Conservation (phyloP, 352 stramenopile species). For the Phytophthora parvispora region DNA sequence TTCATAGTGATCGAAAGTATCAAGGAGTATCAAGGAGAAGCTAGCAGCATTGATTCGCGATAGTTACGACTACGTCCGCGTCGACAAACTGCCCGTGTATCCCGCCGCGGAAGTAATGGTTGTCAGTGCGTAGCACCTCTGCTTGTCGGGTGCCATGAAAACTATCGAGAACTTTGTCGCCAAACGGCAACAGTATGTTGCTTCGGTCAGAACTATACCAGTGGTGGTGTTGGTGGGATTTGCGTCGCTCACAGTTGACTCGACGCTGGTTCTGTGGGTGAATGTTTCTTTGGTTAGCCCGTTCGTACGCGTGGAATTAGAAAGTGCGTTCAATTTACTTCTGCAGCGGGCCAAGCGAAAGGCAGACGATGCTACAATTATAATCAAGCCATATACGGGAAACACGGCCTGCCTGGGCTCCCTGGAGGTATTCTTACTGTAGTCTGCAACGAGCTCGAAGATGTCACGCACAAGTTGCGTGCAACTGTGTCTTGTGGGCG, state of each 20-base stretch:
- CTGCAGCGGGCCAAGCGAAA: background rate
- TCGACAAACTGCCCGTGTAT: background rate
- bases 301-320: constrained; percentile 1
- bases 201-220: background rate
- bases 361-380: background rate
- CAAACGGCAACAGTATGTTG: background rate
- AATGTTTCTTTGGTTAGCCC: constrained; percentile 23
- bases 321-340: constrained; percentile 15
- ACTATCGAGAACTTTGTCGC: background rate
- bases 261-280: constrained; percentile 7
- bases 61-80: background rate
- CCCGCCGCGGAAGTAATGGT: background rate
- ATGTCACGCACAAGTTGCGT: background rate
- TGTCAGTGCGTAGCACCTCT: background rate
- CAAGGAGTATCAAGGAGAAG: background rate
- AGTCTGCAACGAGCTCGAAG: background rate
- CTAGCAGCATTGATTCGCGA: background rate
- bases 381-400: background rate
- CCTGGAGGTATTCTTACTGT: constrained; percentile 25
- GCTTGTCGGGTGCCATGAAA: background rate
- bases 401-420: constrained; percentile 9
- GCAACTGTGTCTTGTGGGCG: constrained; percentile 3
- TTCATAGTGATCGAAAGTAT: background rate
- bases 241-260: constrained; percentile 3
- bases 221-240: background rate